Base-by-base conservation (phyloP, 306 rosid genomes). In the Citrullus mucosospermus region DNA sequence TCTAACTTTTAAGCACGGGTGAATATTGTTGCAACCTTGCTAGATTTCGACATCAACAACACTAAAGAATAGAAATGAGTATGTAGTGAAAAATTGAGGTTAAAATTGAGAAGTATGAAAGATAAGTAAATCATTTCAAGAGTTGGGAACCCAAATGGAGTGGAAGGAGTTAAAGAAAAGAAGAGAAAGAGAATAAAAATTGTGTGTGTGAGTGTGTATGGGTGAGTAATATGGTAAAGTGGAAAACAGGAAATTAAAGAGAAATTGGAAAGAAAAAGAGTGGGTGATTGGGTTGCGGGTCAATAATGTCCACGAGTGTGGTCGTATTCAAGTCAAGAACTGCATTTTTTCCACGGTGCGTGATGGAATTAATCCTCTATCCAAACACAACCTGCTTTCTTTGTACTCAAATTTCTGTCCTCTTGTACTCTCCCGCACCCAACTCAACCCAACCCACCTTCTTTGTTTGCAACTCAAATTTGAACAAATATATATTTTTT, bases 221-320 rank as follows among this genome's bases (percentile, higher is more conserved):
- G 54, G 3, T 53, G 57, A 53, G 9, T 53, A 53, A 53, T 0
- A 16, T 6, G 57, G 8, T 53, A 53, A 53, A 53, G 57, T 16
- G 2, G 57, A 53, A 53, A 53, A 53, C 57, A 20, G 20, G 20
- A 53, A 15, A n/a, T 15, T n/a, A 48, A 48, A 5, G 9, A 1
- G 6, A 4, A 51, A 4, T 16, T 53, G 20, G 20, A 8, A 53
- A 53, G 56, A 53, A 53, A 18, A 53, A 16, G 20, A 53, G 20
- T 53, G 8, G 57, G 62, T 32, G 78, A 34, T 73, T 73, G 78
- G 78, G 78, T 46, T 54, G 13, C 46, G 57, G 61, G 78, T 73
- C 48, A 46, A 73, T 9, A 28, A 13, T 72, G 20, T 50, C 28
- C 16, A 12, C 10, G 5, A 50, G 9, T 16, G 59, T 50, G 14